These are phyloP conservation scores for Penicillium desertorum DNA, from an alignment of 495 filamentous ascomycete genomes.

Conservation along the genomic window DNA sequence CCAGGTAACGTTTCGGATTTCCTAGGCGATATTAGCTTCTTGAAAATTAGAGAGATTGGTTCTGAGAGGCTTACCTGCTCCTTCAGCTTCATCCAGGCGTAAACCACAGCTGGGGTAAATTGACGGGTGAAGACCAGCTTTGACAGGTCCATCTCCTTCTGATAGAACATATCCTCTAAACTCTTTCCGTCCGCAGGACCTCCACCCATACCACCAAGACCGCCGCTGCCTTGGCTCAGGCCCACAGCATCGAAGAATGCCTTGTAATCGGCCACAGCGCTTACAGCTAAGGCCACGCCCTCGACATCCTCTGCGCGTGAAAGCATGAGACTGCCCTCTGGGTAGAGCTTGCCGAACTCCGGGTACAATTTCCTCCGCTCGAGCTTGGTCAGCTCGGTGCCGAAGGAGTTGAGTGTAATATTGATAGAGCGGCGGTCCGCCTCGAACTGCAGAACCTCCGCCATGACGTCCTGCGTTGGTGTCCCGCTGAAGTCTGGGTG, in stretches of 20 bases:
- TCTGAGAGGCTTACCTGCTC: slow-evolving; percentile 72
- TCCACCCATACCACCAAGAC: slow-evolving; percentile 83
- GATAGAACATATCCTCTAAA: slow-evolving; percentile 96
- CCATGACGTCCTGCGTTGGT: slow-evolving; percentile 91
- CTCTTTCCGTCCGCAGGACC: slow-evolving; percentile 77
- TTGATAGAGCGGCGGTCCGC: slow-evolving; percentile 96
- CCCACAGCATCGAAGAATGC: slow-evolving; percentile 90
- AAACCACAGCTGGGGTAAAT: slow-evolving; percentile 93
- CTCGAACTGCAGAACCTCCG: slow-evolving; percentile 92
- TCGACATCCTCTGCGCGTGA: slow-evolving; percentile 95
- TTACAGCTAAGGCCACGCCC: slow-evolving; percentile 86
- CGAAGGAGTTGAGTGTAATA: slow-evolving; percentile 98
- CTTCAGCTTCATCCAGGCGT: slow-evolving; percentile 95
- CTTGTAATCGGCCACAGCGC: slow-evolving; percentile 89
- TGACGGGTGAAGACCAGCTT: slow-evolving; percentile 94
- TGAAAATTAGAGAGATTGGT: not conserved
- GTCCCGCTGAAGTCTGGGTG: slow-evolving; percentile 82
- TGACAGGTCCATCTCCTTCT: slow-evolving; percentile 98
- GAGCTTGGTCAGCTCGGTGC: slow-evolving; percentile 90
- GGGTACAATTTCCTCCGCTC: slow-evolving; percentile 97
- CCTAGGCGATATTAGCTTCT: slow-evolving; percentile 54
- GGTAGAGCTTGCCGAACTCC: slow-evolving; percentile 83
- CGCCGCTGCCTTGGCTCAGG: slow-evolving; percentile 68
- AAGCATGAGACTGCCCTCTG: slow-evolving; percentile 92
- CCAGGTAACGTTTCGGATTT: slow-evolving; percentile 99